Evolutionary conservation across 768 basidiomycete species (phyloP).

Genomic region (Suillus lakei): DNA sequence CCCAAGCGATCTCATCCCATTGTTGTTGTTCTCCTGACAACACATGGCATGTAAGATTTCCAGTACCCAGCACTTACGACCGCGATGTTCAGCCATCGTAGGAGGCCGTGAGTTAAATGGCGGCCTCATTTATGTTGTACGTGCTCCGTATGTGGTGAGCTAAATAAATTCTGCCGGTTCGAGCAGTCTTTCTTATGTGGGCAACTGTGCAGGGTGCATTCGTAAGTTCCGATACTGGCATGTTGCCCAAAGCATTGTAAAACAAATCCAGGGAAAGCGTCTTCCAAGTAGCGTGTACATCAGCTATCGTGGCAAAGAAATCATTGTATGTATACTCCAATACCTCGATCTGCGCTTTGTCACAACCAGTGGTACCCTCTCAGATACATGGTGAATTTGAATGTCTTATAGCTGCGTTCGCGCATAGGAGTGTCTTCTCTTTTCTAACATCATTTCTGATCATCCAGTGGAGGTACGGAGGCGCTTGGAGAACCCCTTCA

Average conservation of each 20-base stretch:
- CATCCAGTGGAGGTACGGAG: constrained; percentile 2
- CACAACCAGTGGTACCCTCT: background rate
- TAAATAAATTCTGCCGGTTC: background rate
- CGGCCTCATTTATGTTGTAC: background rate
- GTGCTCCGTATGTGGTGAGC: constrained; percentile 3
- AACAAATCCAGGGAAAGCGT: constrained; percentile 5
- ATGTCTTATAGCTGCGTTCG: no score
- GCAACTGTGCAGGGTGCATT: background rate
- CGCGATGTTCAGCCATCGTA: background rate
- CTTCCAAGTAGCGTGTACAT: constrained; percentile 10
- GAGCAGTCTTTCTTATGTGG: background rate
- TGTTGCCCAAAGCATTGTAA: background rate
- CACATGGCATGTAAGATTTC: background rate
- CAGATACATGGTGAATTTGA: constrained; percentile 33
- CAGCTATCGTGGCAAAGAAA: constrained; percentile 22
- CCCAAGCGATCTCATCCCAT: constrained; percentile 5
- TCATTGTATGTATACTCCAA: background rate
- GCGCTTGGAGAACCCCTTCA: background rate
- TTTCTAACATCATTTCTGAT: background rate
- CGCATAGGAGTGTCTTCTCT: background rate
- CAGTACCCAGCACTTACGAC: background rate
- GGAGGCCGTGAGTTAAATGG: background rate
- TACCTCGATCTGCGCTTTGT: background rate
- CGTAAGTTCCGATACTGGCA: background rate
- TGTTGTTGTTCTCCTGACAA: background rate